phyloP scores from a whole-genome alignment of 352 stramenopile genomes.

The Phytophthora cactorum region DNA sequence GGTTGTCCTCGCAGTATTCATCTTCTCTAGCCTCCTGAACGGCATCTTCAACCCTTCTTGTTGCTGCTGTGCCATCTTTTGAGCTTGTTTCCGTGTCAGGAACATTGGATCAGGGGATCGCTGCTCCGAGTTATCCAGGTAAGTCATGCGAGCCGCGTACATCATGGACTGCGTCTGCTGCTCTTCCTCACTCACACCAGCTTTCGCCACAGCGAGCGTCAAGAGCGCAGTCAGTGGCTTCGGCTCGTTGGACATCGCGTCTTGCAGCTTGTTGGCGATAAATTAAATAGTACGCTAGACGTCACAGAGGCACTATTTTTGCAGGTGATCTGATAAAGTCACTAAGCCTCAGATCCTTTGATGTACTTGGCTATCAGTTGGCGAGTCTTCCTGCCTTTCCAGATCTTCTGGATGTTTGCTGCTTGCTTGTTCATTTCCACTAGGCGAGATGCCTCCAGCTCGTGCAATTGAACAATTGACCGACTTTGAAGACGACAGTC shows the following conservation, averaged over 20 bases:
- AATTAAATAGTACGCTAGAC: neutral
- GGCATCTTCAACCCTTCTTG: constrained; percentile 50
- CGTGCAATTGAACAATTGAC: constrained; percentile 41
- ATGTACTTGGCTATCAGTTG: constrained; percentile 62
- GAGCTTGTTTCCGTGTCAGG: constrained; percentile 77
- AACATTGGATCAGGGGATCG: constrained; percentile 68
- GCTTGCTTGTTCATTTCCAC: constrained; percentile 41
- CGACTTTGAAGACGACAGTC: constrained; percentile 51
- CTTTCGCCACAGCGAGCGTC: constrained; percentile 27
- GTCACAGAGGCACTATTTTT: constrained; percentile 13
- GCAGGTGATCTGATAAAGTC: neutral
- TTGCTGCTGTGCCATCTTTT: constrained; percentile 67
- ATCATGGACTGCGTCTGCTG: constrained; percentile 74
- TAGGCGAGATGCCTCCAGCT: constrained; percentile 48
- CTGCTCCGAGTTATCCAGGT: constrained; percentile 59
- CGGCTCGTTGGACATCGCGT: constrained; percentile 16
- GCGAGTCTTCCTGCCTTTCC: constrained; percentile 59
- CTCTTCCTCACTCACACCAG: constrained; percentile 40
- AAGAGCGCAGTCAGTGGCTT: constrained; percentile 22
- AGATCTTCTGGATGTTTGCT: constrained; percentile 61
- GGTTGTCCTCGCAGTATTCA: constrained; percentile 21
- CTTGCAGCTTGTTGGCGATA: neutral
- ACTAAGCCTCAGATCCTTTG: constrained; percentile 9
- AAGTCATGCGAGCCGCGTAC: constrained; percentile 83
- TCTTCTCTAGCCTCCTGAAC: constrained; percentile 56